Evolutionary conservation across 495 filamentous ascomycete species (phyloP), one percentile per base, ranked within the genome.

Genomic region (Neurospora sp.): DNA sequence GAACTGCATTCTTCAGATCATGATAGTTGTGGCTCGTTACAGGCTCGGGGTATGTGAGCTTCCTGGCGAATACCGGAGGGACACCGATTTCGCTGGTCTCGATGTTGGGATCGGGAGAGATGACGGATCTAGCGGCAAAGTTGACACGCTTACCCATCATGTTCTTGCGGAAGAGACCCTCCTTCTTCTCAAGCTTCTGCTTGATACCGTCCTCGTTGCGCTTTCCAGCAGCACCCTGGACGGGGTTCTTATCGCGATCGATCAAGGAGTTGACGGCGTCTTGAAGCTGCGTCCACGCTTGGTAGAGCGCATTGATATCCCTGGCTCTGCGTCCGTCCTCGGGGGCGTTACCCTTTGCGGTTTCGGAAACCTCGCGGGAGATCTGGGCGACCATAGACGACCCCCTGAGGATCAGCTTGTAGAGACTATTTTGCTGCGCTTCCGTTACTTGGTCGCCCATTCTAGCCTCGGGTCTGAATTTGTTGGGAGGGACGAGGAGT

Each of bases 71-170:
- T 13, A 98, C 96, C 28, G 94, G 92, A 24, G 96, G 96, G 5
- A 99, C 95, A 81, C 96, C 96, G 73, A 99, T 98, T 82, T 99
- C 96, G 77, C 95, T 97, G 21, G 95, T 98, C 82, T 99, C 96
- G 78, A 99, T 96, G 78, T 97, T 98, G 5, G 96, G 96, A 81
- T 99, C 96, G 3, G 96, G 96, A 38, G 95, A 98, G 75, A 99
- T 99, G 77, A 99, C 96, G 86, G 91, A 96, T 80, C 96, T 92
- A 71, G 96, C 96, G 72, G 96, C 96, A 80, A 94, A 98, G 82
- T 99, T 98, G 81, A 99, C 96, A 84, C 96, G 92, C 85, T 99
- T 99, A 69, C 96, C 96, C 96, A 99, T 99, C 95, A 99, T 98
- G 84, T 99, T 97, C 87, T 95, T 98, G 76, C 96, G 87, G 86